A percentile compares a stretch with the other conserved stretches of the same genome.
Conservation (phyloP, 2,329 filamentous ascomycete species). For the Fusarium temperatum region DNA sequence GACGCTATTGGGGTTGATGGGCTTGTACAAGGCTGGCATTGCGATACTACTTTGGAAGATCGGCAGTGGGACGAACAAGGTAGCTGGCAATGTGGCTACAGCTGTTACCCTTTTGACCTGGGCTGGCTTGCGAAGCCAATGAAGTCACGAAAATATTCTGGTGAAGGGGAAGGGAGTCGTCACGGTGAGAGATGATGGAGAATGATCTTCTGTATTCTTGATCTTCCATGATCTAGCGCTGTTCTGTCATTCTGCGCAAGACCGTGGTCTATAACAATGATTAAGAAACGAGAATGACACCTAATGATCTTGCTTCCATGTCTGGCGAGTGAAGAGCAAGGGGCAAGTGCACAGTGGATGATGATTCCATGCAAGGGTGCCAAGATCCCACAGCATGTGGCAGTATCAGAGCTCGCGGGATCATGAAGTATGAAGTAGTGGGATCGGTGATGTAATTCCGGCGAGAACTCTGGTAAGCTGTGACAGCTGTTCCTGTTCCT, state of each 20-base stretch:
- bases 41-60: not conserved
- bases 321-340: too few species aligned
- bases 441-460: not conserved
- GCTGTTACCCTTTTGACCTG: not conserved
- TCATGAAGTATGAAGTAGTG: too few species aligned
- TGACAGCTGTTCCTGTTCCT: not conserved
- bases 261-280: too few species aligned
- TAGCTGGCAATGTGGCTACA: not conserved
- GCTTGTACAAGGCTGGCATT: not conserved
- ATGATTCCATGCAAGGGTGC: not conserved
- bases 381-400: too few species aligned
- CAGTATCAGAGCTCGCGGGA: too few species aligned
- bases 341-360: not conserved
- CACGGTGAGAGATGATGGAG: not conserved
- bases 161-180: not conserved
- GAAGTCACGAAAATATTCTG: rapidly evolving
- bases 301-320: not conserved
- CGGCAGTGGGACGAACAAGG: not conserved
- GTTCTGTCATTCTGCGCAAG: too few species aligned
- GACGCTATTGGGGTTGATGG: not conserved
- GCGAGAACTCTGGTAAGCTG: too few species aligned
- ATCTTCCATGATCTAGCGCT: not conserved
- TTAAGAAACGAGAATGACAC: too few species aligned
- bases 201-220: not conserved
- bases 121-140: not conserved